Conservation (phyloP, 495 filamentous ascomycete genomes). For the Neurospora pannonica region DNA sequence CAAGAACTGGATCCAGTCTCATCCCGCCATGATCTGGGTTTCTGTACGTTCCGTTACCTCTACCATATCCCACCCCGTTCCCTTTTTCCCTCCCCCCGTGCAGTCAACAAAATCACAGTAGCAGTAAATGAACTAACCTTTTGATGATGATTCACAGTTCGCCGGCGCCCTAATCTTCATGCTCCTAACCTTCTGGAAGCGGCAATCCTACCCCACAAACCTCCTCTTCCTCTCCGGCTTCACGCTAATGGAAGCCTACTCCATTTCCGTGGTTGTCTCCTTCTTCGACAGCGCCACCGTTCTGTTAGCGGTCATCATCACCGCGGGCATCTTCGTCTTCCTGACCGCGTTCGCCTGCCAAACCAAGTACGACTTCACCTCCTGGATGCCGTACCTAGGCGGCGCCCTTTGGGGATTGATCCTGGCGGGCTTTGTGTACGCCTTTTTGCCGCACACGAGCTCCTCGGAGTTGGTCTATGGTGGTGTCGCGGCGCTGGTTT, state of each 20-base stretch:
- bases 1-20: constrained; percentile 76
- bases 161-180: constrained; percentile 74
- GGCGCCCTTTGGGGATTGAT: constrained; percentile 82
- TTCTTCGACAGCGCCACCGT: constrained; percentile 78
- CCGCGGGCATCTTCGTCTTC: constrained; percentile 84
- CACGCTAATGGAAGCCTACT: constrained; percentile 88
- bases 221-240: constrained; percentile 86
- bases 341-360: constrained; percentile 94
- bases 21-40: constrained; percentile 76
- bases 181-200: constrained; percentile 92
- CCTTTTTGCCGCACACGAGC: constrained; percentile 72
- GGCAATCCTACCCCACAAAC: constrained; percentile 92
- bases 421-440: constrained; percentile 81
- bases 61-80: background rate
- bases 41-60: constrained; percentile 39
- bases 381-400: constrained; percentile 92
- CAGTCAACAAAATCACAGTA: constrained; percentile 10
- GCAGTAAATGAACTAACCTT: too few species aligned
- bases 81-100: too few species aligned
- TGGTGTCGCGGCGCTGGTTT: constrained; percentile 71
- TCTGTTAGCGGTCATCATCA: constrained; percentile 81
- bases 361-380: constrained; percentile 95
- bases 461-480: constrained; percentile 78
- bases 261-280: constrained; percentile 80
- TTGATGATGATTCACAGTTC: too few species aligned